Evolutionary conservation across 2,329 filamentous ascomycete genomes (phyloP).

Genomic region (Colletotrichum abscissum): DNA sequence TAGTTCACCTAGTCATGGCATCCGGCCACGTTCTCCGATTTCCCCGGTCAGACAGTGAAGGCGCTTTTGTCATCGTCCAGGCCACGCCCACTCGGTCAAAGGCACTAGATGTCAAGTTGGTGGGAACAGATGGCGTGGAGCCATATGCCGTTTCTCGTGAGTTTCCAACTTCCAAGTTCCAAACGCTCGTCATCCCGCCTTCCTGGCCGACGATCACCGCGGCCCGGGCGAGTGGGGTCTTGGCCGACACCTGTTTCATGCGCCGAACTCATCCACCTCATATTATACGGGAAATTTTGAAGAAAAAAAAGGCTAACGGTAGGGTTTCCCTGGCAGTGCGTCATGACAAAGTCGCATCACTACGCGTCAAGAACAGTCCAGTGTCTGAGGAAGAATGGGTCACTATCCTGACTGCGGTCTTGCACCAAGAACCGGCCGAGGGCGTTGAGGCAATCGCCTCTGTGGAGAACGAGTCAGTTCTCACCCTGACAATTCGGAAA

Average conservation of each 20-base stretch:
- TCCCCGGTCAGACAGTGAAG: conserved; percentile 63
- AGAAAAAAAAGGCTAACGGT: conserved; percentile 10
- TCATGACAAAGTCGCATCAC: conserved; percentile 63
- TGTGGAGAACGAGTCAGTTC: conserved; percentile 60
- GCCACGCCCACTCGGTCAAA: conserved; percentile 60
- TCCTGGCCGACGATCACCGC: conserved; percentile 31
- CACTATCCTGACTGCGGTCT: conserved; percentile 65
- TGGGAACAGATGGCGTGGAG: conserved; percentile 74
- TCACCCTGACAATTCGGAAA: conserved; percentile 74
- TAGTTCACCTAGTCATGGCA: conserved; percentile 16
- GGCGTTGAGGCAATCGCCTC: conserved; percentile 71
- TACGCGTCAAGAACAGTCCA: conserved; percentile 65
- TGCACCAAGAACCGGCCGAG: conserved; percentile 63
- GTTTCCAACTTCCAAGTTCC: conserved; percentile 42
- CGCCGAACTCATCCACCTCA: conserved; percentile 25
- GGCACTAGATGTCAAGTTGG: conserved; percentile 72
- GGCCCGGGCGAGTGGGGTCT: conserved; percentile 30
- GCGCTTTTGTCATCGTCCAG: conserved; percentile 70
- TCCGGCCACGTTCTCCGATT: conserved; percentile 63
- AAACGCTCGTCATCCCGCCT: conserved; percentile 32
- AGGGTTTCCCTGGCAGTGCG: conserved; percentile 33
- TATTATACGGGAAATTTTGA: not conserved
- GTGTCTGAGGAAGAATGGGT: conserved; percentile 75
- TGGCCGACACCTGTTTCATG: conserved; percentile 37
- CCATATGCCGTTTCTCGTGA: conserved; percentile 69